Evolutionary conservation across 768 basidiomycete genomes (phyloP), one percentile per base, ranked within the genome.

Genomic region (Chalciporus chontae): DNA sequence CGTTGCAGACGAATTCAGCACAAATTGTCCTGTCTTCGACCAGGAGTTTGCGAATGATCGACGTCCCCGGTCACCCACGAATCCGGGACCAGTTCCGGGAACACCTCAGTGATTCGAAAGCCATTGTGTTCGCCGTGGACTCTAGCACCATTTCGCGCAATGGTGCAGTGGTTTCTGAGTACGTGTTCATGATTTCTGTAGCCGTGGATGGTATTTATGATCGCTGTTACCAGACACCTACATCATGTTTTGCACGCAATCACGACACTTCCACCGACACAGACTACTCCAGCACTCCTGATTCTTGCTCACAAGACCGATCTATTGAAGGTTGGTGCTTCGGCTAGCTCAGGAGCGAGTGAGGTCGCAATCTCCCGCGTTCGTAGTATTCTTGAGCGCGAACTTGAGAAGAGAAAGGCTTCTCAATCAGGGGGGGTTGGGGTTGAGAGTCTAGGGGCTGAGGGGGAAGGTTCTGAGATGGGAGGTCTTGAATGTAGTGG

Each of bases 41-140:
- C 38, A 78, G 76, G 56, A 61, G 67, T 13, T 62, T 86, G 40
- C 77, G 73, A 36, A 67, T 87, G 11, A 71, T 90, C 15, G 90
- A 93, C 65, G 69, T 93, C 37, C 90, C 90, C 8, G 90, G 90
- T n/a, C 90, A 93, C 64, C 86, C 90, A 9, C 79, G 90, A 37
- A 77, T 93, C 48, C 71, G 89, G 26, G 79, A 79, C 58, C 87
- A 90, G 59, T 87, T 90, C 61, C 71, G 68, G 42, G 87, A 90
- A 37, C 68, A 85, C 57, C 64, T 93, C 18, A 51, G 70, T 5
- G 75, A 80, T 29, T 79, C 87, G 2, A 84, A 81, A 57, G 82
- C 73, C 3, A 65, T 93, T 24, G 82, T 77, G 5, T 93, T 93
- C 60, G 85, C 91, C 1, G 86, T 91, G 1, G 90, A 93, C 64